Evolutionary conservation across 2,329 filamentous ascomycete genomes (phyloP).

Genomic region (Aspergillus novoparasiticus): DNA sequence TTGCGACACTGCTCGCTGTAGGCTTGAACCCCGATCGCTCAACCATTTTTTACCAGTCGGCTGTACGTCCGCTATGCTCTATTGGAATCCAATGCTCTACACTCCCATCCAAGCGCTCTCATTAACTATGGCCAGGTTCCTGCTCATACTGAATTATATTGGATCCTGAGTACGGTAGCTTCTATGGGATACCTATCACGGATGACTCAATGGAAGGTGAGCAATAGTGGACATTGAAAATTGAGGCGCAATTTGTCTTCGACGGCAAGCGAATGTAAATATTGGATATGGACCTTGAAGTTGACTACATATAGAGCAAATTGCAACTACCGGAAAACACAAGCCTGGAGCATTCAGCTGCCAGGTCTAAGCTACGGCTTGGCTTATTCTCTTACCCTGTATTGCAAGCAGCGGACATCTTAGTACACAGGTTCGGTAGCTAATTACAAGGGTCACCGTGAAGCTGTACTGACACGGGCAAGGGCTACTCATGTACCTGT

Average conservation of each 20-base stretch:
- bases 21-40: slow-evolving; percentile 78
- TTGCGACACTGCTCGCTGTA: slow-evolving; percentile 80
- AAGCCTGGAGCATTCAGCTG: slow-evolving; percentile 58
- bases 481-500: slow-evolving; percentile 93
- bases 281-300: not conserved
- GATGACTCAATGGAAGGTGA: slow-evolving; percentile 99
- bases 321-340: slow-evolving; percentile 64
- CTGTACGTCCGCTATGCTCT: slow-evolving; percentile 52
- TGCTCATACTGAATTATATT: slow-evolving; percentile 89
- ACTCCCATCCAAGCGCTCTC: not conserved
- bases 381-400: slow-evolving; percentile 96
- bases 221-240: slow-evolving; percentile 8
- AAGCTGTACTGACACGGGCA: slow-evolving; percentile 21
- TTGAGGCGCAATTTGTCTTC: not conserved
- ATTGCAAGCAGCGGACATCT: slow-evolving; percentile 89
- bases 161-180: slow-evolving; percentile 90
- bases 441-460: not conserved
- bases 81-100: not conserved
- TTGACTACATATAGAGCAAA: slow-evolving; percentile 63
- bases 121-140: slow-evolving; percentile 56
- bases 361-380: slow-evolving; percentile 71
- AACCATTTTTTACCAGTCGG: slow-evolving; percentile 80
- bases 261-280: not conserved
- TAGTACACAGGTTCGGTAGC: slow-evolving; percentile 69
- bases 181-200: slow-evolving; percentile 90